Conservation (phyloP, 768 basidiomycete genomes). For the Mrakia frigida region DNA sequence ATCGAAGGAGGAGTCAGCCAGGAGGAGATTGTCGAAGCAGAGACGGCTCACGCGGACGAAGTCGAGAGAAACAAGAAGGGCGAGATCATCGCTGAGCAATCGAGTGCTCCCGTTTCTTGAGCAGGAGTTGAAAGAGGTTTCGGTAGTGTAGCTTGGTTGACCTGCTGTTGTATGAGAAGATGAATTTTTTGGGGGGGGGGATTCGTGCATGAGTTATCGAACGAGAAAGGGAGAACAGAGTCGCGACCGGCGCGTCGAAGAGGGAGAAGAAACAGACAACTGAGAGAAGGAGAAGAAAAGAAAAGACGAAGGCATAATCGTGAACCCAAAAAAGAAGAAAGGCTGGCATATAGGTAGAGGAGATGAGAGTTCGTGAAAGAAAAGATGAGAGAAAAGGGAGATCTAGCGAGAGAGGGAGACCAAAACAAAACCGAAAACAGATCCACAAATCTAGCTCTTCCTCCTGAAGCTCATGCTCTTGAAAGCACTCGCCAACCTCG, state of each 20-base stretch:
- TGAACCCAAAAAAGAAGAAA: neutral
- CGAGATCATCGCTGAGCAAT: neutral
- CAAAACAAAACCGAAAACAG: neutral
- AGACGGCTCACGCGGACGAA: neutral
- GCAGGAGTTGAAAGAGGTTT: too few species aligned
- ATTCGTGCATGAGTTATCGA: neutral
- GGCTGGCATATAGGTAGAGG: neutral
- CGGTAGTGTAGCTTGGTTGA: too few species aligned
- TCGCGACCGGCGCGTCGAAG: neutral
- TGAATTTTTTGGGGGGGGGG: too few species aligned
- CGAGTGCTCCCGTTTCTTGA: neutral
- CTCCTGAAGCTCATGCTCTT: conserved; percentile 11
- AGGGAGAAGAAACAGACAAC: too few species aligned
- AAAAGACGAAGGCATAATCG: neutral
- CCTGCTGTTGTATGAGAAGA: too few species aligned
- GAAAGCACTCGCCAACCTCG: conserved; percentile 2
- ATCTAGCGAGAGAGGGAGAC: neutral
- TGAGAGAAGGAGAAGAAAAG: neutral
- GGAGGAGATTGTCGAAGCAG: conserved; percentile 11
- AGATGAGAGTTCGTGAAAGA: neutral
- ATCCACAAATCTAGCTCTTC: conserved; percentile 12
- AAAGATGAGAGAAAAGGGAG: neutral
- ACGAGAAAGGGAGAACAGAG: neutral
- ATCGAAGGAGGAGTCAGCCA: neutral
- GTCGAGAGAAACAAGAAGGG: neutral